Percentiles rank a stretch among this genome's conserved stretches.
Conservation (phyloP, 768 basidiomycete species). For the Russula sp. region DNA sequence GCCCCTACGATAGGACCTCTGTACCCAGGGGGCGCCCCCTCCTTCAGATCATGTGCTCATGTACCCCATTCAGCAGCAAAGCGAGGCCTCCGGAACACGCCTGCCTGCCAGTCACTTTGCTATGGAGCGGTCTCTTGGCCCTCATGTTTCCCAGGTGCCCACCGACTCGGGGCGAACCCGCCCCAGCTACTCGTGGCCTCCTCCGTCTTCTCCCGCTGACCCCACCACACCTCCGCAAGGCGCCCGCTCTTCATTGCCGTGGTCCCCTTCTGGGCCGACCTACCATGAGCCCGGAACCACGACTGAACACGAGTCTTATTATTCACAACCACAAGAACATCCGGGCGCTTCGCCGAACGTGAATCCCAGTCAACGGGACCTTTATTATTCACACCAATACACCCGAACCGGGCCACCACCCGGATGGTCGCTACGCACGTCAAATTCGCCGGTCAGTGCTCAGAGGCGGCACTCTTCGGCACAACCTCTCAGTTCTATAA, state of each 20-base stretch:
- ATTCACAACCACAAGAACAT: slow-evolving; percentile 16
- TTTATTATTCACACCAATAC: slow-evolving; percentile 18
- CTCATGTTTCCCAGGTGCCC: slow-evolving; percentile 13
- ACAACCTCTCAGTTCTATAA: slow-evolving; percentile 11
- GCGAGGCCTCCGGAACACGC: slow-evolving; percentile 5
- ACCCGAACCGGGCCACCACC: slow-evolving; percentile 9
- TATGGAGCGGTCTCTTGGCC: slow-evolving; percentile 4
- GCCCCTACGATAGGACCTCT: slow-evolving; percentile 27
- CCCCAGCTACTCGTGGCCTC: slow-evolving; percentile 21
- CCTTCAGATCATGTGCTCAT: slow-evolving; percentile 17
- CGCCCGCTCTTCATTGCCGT: slow-evolving; percentile 7
- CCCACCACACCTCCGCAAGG: slow-evolving; percentile 7
- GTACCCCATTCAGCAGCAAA: slow-evolving; percentile 22
- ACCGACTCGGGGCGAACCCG: slow-evolving; percentile 7
- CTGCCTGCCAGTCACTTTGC: slow-evolving; percentile 7
- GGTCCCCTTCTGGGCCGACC: slow-evolving; percentile 5
- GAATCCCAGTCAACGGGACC: slow-evolving; percentile 15
- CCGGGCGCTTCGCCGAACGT: slow-evolving; percentile 7
- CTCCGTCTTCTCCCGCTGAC: slow-evolving; percentile 18
- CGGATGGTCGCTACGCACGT: slow-evolving; percentile 16
- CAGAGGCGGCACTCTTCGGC: slow-evolving; percentile 17
- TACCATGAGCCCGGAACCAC: slow-evolving; percentile 5
- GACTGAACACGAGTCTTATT: slow-evolving; percentile 7
- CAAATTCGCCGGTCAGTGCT: slow-evolving; percentile 13
- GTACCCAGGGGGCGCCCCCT: slow-evolving; percentile 10